Evolutionary conservation across 208 protist genomes (phyloP).

Genomic region (Leishmania turanica): DNA sequence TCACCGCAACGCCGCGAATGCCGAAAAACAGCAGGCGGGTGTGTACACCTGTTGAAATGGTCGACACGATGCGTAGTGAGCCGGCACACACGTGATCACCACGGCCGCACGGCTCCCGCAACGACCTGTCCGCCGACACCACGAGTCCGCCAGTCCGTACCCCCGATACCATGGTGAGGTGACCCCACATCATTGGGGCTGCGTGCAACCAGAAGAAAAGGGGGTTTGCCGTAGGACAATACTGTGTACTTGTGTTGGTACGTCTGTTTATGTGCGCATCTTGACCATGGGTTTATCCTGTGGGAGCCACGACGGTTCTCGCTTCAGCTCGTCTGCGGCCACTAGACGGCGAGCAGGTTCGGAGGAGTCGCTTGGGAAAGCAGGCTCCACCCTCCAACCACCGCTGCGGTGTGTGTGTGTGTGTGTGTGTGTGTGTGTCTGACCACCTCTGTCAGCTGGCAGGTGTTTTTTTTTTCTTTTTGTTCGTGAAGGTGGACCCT

Average conservation of each 20-base stretch:
- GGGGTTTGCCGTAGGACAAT: not conserved
- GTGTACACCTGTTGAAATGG: not conserved
- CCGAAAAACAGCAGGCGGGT: not conserved
- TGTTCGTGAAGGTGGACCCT: not conserved
- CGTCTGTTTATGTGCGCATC: not conserved
- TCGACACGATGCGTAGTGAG: not conserved
- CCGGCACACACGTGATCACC: not conserved
- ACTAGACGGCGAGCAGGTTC: not conserved
- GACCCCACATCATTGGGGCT: not conserved
- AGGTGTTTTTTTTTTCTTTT: not conserved
- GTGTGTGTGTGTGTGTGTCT: too few species aligned
- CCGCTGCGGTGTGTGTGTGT: too few species aligned
- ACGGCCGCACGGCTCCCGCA: not conserved
- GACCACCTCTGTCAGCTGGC: not conserved
- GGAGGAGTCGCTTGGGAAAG: not conserved
- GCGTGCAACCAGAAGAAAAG: not conserved
- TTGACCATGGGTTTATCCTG: not conserved
- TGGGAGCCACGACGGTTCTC: not conserved
- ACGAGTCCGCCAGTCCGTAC: not conserved
- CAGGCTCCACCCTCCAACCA: not conserved
- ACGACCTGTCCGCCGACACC: not conserved
- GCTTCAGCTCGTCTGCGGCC: not conserved
- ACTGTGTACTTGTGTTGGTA: not conserved
- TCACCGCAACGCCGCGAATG: not conserved
- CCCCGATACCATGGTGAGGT: not conserved